Base-by-base conservation (phyloP, 192 early-diverging fungal genomes). In the Coemansia javaensis region DNA sequence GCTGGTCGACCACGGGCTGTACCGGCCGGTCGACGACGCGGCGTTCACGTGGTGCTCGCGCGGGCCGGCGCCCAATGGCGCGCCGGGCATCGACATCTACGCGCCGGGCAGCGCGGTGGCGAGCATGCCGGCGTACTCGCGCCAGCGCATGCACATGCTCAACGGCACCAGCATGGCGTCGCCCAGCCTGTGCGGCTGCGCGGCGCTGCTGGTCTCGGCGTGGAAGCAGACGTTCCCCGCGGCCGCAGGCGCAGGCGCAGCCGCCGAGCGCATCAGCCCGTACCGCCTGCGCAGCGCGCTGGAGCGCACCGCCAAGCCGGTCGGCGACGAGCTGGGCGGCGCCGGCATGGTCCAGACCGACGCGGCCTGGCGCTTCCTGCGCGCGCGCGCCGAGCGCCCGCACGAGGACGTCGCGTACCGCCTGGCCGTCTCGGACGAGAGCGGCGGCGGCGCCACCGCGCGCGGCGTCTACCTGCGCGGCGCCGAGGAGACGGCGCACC, bases 111-210 rank as follows among this genome's bases (percentile, higher is more conserved):
- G 86, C 25, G 96, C 96, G 7, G 85, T 97, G 44, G 90, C 96
- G 9, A 84, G 83, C 49, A 87, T 90, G 23, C 94, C 96, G 7
- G 75, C 85, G 16, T 99, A 90, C 66, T 83, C 80, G 11, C 69
- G 81, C 12, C 63, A 82, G 37, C 80, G 80, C 22, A 64, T 81
- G 41, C 80, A 83, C 47, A 77, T 89, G 36, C 87, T 86, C 81
- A 97, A 96, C 66, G 96, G 94, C 40, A 97, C 96, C 15, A 87
- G 83, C 45, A 99, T 99, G 96, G 84, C 85, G 39, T 81, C 83
- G 40, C 96, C 96, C 36, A 94, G 93, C 57, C 81, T 82, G 38
- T 88, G 90, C 65, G 90, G 93, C n/a, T 88, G 90, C 58, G 58
- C 92, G 43, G 77, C 88, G 7, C 70, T 94, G 22, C 63, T 98